These are phyloP conservation scores for Microbotryum violaceum DNA, from an alignment of 1,284 basidiomycete genomes.

Conservation along the genomic window DNA sequence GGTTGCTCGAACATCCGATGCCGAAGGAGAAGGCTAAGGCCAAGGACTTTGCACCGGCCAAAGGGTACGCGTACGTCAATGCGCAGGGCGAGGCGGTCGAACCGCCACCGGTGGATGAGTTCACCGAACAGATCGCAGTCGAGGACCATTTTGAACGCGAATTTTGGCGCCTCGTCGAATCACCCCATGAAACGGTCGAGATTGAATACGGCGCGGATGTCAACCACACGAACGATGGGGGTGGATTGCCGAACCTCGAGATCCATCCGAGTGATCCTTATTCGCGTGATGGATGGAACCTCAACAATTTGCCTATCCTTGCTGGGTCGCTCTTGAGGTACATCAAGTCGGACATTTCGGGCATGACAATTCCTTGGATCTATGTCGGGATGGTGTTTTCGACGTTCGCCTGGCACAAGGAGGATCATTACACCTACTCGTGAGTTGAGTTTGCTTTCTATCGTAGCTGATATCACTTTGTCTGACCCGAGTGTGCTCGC, in stretches of 20 bases:
- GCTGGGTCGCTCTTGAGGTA: slow-evolving; percentile 49
- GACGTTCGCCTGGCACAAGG: slow-evolving; percentile 99
- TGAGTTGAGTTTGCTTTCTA: not conserved
- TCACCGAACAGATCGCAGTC: slow-evolving; percentile 30
- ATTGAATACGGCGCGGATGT: slow-evolving; percentile 99
- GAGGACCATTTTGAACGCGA: slow-evolving; percentile 86
- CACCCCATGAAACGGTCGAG: slow-evolving; percentile 82
- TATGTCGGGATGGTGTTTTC: slow-evolving; percentile 99
- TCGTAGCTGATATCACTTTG: not conserved
- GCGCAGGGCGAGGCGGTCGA: not conserved
- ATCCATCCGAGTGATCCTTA: slow-evolving; percentile 81
- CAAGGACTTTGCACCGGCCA: not conserved
- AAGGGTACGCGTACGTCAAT: not conserved
- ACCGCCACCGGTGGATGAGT: slow-evolving; percentile 7
- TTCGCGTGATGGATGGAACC: slow-evolving; percentile 89
- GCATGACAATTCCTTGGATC: slow-evolving; percentile 99
- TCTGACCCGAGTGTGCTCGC: not conserved
- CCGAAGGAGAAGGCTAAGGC: slow-evolving; percentile 28
- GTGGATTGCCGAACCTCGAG: slow-evolving; percentile 90
- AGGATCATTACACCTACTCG: slow-evolving; percentile 96
- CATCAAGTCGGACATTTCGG: slow-evolving; percentile 98
- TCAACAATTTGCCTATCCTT: slow-evolving; percentile 70
- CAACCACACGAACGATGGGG: slow-evolving; percentile 93
- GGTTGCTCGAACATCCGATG: slow-evolving; percentile 76
- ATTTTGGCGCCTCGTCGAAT: slow-evolving; percentile 94